Base-by-base conservation (phyloP, 108 stramenopile species). In the Hondaea fermentalgiana region DNA sequence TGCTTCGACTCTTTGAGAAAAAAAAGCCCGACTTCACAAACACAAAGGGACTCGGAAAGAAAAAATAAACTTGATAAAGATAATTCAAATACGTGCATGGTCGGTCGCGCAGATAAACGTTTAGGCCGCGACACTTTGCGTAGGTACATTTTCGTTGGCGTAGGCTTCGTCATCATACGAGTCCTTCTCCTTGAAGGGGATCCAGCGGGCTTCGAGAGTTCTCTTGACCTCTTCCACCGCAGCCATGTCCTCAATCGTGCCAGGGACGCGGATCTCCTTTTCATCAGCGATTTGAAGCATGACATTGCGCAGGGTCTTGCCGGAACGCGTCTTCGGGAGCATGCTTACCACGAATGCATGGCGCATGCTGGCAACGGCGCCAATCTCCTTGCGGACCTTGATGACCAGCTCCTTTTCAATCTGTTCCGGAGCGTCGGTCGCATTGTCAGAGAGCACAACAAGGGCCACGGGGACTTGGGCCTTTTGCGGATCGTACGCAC, bases 271-370 rank as follows among this genome's bases (percentile, higher is more conserved):
- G 89, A 93, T 93, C 14, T 88, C 60, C 55, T 94, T 90, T 8
- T 92, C 94, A 71, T 95, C 92, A 19, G 95, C 95, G 57, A 96
- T 94, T 58, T 94, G 92, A 14, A 91, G 47, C 93, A 96, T 94
- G 23, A 93, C 93, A 19, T 91, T 91, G 23, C 96, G 91, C 35
- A 95, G 87, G 28, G 93, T 92, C 90, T 95, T 96, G 47, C 96
- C 96, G 14, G 93, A 94, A 43, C 96, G 90, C 3, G 96, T 96
- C 89, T 96, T 96, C 44, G 96, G 96, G n/a, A 96, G 91, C 35
- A 95, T 92, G 14, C 92, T 87, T 12, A 91, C 87, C 14, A 95
- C 94, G 42, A 92, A 92, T 0, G 5, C 59, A 5, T 10, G 12
- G 88, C 92, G 94, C 60, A 96, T 91, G 47, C 89, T 59, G 4